Base-by-base conservation (phyloP, 306 rosid species). In the Dryas drummondii region DNA sequence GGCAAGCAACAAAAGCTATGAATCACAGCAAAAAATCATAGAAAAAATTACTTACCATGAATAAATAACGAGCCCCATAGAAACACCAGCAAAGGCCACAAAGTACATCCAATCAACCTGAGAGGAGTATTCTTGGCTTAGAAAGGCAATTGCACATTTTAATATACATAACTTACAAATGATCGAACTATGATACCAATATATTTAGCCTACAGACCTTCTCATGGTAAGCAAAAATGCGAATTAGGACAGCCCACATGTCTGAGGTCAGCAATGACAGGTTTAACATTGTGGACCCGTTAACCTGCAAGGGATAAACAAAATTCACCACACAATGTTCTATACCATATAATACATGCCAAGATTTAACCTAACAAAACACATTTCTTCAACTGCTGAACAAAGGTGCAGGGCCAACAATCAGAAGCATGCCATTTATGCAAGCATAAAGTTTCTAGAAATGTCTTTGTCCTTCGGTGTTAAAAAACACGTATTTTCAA, bases 91-190 rank as follows among this genome's bases (percentile, higher is more conserved):
- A 61, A 94, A 94, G 27, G 98, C 97, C 70, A 91, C 77, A 77
- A 77, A 91, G 87, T 91, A 94, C 91, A 94, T 83, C 98, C 98
- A 94, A 84, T 94, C 98, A 78, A 94, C 97, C 98, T 94, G 86
- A 71, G 54, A 54, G 8, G 1, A 32, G 37, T 32, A 71, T 71
- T 71, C 42, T 7, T 42, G 66, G 44, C 53, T 71, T 64, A 76
- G 68, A 83, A 78, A 79, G 65, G 66, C 57, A 71, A 80, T 71
- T 76, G 72, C 68, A 67, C 40, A 50, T 50, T 47, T 48, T 67
- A 82, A 62, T 53, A 50, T 1, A 27, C 19, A 61, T 16, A 22
- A 58, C 59, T 65, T 37, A 42, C 41, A 13, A 48, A 7, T 48
- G 42, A 47, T 48, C 1, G 63, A 40, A 4, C 3, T 8, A 41